Evolutionary conservation across 441 rosid genomes (phyloP).

Genomic region (California macrophylla): DNA sequence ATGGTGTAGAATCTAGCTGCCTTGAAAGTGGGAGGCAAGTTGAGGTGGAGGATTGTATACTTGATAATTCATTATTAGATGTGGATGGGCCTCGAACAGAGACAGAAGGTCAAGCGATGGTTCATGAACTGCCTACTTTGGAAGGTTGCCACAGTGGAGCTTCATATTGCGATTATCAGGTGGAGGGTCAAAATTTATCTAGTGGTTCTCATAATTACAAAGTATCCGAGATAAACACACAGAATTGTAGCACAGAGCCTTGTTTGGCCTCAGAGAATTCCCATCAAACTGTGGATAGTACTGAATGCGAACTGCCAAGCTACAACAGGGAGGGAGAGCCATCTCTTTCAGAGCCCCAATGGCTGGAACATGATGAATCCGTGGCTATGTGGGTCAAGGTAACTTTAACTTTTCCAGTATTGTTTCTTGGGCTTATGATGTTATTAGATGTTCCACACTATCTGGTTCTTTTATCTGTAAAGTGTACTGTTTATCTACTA

Average conservation of each 20-base stretch:
- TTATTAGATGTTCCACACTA: not conserved
- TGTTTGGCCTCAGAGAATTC: conserved; percentile 38
- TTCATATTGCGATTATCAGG: conserved; percentile 35
- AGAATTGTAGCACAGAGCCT: conserved; percentile 30
- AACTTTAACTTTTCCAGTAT: conserved; percentile 15
- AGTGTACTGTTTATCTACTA: conserved; percentile 3
- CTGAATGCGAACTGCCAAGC: conserved; percentile 39
- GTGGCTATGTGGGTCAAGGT: conserved; percentile 99
- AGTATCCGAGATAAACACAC: conserved; percentile 35
- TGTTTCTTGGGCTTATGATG: not conserved
- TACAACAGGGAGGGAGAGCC: conserved; percentile 44
- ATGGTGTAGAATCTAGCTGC: conserved; percentile 28
- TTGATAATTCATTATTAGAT: conserved; percentile 28
- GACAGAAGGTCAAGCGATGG: conserved; percentile 27
- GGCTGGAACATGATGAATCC: conserved; percentile 74
- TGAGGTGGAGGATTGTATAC: conserved; percentile 28
- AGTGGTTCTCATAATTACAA: conserved; percentile 43
- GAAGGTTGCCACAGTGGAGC: conserved; percentile 30
- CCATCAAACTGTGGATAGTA: conserved; percentile 35
- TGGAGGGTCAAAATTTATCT: conserved; percentile 36
- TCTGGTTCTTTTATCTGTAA: not conserved
- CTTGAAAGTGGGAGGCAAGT: conserved; percentile 30
- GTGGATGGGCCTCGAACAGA: conserved; percentile 27
- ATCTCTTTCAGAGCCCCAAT: conserved; percentile 54
- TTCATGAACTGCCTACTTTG: conserved; percentile 29